phyloP scores from a whole-genome alignment of 2,329 filamentous ascomycete species.

The Claviceps sp. region DNA sequence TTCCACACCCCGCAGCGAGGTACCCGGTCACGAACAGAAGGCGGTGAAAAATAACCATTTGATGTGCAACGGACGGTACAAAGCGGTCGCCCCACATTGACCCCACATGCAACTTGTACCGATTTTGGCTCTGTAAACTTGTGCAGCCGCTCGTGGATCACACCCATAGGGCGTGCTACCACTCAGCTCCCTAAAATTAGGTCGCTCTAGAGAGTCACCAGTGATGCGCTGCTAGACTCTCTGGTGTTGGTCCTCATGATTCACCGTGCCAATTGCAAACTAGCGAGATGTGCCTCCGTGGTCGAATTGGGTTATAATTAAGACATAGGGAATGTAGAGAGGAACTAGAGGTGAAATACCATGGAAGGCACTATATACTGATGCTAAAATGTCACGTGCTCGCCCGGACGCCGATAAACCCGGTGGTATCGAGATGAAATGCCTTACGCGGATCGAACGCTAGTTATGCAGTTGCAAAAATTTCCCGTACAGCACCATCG shows the following conservation, averaged over 20 bases:
- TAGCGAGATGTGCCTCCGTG: background rate
- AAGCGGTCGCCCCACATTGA: too few species aligned
- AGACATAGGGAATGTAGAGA: background rate
- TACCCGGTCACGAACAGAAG: too few species aligned
- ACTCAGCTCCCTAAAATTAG: background rate
- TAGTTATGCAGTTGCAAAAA: constrained; percentile 26
- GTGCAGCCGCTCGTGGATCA: too few species aligned
- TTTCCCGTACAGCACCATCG: constrained; percentile 14
- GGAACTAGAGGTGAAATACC: constrained; percentile 3
- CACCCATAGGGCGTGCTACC: background rate
- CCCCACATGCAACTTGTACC: too few species aligned
- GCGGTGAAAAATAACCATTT: too few species aligned
- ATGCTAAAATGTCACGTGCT: constrained; percentile 11
- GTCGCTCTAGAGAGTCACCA: background rate
- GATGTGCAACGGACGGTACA: too few species aligned
- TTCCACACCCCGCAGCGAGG: too few species aligned
- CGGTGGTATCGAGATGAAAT: constrained; percentile 33
- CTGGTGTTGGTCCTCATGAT: too few species aligned
- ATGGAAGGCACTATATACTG: constrained; percentile 3
- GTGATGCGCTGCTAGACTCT: background rate
- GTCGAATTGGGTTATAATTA: background rate
- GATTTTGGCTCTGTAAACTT: too few species aligned
- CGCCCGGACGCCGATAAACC: constrained; percentile 15
- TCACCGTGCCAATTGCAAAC: background rate
- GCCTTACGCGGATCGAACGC: constrained; percentile 27